Conservation (phyloP, 768 basidiomycete genomes). For the Leccinum boreale region DNA sequence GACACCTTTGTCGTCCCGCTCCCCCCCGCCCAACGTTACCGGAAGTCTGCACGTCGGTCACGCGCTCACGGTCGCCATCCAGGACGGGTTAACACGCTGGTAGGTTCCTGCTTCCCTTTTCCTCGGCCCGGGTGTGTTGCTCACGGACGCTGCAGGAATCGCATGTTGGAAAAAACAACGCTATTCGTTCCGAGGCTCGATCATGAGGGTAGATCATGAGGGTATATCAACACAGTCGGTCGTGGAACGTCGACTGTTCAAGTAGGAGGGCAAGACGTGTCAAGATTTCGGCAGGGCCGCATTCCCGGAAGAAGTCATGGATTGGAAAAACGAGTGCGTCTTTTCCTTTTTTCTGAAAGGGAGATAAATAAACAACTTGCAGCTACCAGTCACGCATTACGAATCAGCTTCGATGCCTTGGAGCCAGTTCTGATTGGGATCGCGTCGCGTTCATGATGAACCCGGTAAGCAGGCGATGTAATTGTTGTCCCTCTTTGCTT, state of each 20-base stretch:
- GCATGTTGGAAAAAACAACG: slow-evolving; percentile 90
- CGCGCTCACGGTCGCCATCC: slow-evolving; percentile 86
- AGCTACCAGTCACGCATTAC: slow-evolving; percentile 93
- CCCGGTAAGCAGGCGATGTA: slow-evolving; percentile 46
- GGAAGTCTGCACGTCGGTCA: slow-evolving; percentile 95
- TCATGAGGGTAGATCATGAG: slow-evolving; percentile 96
- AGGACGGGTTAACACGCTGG: slow-evolving; percentile 90
- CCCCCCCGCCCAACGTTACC: slow-evolving; percentile 91
- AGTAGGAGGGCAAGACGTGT: slow-evolving; percentile 69
- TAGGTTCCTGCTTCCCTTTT: slow-evolving; percentile 28
- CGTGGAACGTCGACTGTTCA: slow-evolving; percentile 92
- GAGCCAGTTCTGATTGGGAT: slow-evolving; percentile 25
- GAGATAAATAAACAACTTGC: slow-evolving; percentile 1
- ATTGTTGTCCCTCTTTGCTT: neutral
- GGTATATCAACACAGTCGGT: slow-evolving; percentile 98
- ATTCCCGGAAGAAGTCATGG: slow-evolving; percentile 82
- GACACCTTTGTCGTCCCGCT: slow-evolving; percentile 81
- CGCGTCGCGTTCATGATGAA: slow-evolving; percentile 77
- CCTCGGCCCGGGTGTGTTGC: too few species aligned
- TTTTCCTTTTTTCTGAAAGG: too few species aligned
- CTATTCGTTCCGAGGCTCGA: slow-evolving; percentile 94
- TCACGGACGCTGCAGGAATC: slow-evolving; percentile 46
- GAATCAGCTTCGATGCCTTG: slow-evolving; percentile 80
- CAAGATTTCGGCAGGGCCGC: slow-evolving; percentile 94
- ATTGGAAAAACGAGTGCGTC: slow-evolving; percentile 90